phyloP scores from a whole-genome alignment of 495 filamentous ascomycete species.

The Lasiosphaeria ovina region DNA sequence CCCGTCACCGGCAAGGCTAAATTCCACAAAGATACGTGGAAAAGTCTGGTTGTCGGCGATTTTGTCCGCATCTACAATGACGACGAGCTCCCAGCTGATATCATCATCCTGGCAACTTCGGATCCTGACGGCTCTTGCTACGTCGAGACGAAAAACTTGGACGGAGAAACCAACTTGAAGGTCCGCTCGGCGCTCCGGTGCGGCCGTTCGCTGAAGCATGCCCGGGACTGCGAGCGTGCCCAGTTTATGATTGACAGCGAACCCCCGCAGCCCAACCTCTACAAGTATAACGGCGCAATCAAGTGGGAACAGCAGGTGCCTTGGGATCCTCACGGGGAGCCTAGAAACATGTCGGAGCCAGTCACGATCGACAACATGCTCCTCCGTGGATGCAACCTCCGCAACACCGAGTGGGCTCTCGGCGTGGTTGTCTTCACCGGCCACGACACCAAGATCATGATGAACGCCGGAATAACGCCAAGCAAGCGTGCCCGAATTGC shows the following conservation, averaged over 20 bases:
- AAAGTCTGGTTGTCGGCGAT: conserved; percentile 92
- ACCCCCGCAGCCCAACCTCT: conserved; percentile 86
- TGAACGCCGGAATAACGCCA: conserved; percentile 96
- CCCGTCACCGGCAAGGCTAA: conserved; percentile 52
- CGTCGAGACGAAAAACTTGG: conserved; percentile 96
- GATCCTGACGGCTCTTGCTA: conserved; percentile 95
- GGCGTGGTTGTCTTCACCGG: conserved; percentile 97
- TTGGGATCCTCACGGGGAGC: conserved; percentile 54
- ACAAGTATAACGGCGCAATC: conserved; percentile 85
- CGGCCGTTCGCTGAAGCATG: conserved; percentile 80
- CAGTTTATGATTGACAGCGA: conserved; percentile 91
- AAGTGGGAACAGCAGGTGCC: conserved; percentile 78
- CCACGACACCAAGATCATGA: conserved; percentile 98
- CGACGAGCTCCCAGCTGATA: conserved; percentile 91
- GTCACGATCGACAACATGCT: conserved; percentile 93
- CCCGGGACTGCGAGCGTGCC: conserved; percentile 83
- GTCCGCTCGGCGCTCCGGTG: conserved; percentile 88
- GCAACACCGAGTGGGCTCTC: conserved; percentile 95
- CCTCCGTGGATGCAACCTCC: conserved; percentile 85
- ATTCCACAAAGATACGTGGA: conserved; percentile 94
- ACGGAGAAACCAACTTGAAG: conserved; percentile 98
- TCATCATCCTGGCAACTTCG: conserved; percentile 93
- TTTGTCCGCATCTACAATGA: conserved; percentile 96
- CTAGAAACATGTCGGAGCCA: conserved; percentile 82
- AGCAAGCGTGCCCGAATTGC: conserved; percentile 90